These are phyloP conservation scores for Kluyveromyces lactis DNA, from an alignment of 805 yeast genomes.

Conservation along the genomic window DNA sequence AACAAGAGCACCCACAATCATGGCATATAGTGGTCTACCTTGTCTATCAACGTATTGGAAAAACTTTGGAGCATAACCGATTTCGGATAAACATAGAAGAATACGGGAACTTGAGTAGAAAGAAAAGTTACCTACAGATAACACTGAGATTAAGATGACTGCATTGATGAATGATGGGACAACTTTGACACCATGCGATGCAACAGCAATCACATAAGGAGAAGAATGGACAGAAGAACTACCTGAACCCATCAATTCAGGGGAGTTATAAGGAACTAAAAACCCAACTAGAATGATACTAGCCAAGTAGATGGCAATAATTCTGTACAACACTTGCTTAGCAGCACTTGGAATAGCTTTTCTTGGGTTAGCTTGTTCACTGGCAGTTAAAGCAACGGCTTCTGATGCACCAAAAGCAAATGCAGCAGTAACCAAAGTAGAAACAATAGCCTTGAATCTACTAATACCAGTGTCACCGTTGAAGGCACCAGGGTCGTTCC, in stretches of 20 bases:
- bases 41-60: constrained; percentile 47
- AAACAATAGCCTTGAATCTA: constrained; percentile 48
- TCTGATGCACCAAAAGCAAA: constrained; percentile 58
- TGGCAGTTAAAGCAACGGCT: constrained; percentile 51
- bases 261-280: constrained; percentile 44
- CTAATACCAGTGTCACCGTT: constrained; percentile 28
- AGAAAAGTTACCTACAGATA: constrained; percentile 72
- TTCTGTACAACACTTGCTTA: constrained; percentile 48
- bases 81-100: constrained; percentile 61
- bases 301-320: constrained; percentile 40
- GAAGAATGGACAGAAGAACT: constrained; percentile 45
- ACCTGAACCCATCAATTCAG: constrained; percentile 36
- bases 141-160: constrained; percentile 60
- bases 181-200: constrained; percentile 51
- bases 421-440: constrained; percentile 47
- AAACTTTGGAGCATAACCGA: constrained; percentile 55
- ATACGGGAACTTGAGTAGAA: constrained; percentile 66
- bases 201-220: constrained; percentile 61
- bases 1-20: constrained; percentile 41
- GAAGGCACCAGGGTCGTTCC: constrained; percentile 50
- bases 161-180: constrained; percentile 68
- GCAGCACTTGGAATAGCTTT: constrained; percentile 50
- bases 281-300: constrained; percentile 42
- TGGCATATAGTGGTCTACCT: constrained; percentile 57
- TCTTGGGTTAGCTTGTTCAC: constrained; percentile 47